Evolutionary conservation across 345 rosid genomes (phyloP).

Genomic region (Euphorbia pulcherrima): DNA sequence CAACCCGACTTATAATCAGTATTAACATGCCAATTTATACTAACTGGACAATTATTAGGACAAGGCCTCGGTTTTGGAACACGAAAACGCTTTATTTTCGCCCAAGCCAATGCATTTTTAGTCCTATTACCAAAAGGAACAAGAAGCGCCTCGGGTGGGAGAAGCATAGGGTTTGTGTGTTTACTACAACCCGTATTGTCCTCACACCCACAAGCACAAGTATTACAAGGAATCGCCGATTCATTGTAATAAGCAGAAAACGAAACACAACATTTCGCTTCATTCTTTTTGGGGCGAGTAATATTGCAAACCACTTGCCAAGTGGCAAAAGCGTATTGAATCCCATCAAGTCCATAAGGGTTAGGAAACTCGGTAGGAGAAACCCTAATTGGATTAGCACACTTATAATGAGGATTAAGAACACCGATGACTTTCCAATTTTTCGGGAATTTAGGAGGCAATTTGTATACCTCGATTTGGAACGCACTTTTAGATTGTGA

Average conservation of each 20-base stretch:
- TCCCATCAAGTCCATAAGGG: constrained; percentile 53
- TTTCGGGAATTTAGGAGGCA: constrained; percentile 69
- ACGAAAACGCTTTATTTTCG: constrained; percentile 40
- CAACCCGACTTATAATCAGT: constrained; percentile 67
- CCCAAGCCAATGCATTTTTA: constrained; percentile 70
- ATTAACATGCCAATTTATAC: constrained; percentile 83
- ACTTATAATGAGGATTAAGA: constrained; percentile 61
- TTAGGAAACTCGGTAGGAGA: constrained; percentile 75
- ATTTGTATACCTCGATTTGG: constrained; percentile 70
- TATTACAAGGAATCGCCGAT: constrained; percentile 73
- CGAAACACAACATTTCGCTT: constrained; percentile 79
- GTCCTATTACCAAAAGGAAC: constrained; percentile 76
- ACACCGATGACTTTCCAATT: constrained; percentile 66
- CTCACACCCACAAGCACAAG: constrained; percentile 88
- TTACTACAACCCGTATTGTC: constrained; percentile 40
- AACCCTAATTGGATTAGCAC: constrained; percentile 70
- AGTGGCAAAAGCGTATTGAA: constrained; percentile 48
- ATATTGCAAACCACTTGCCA: constrained; percentile 88
- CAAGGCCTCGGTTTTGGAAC: constrained; percentile 71
- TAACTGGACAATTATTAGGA: constrained; percentile 91
- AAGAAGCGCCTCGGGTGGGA: constrained; percentile 74
- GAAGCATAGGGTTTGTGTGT: constrained; percentile 46
- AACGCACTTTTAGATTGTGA: constrained; percentile 54
- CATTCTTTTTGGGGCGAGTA: constrained; percentile 51
- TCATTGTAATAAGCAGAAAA: constrained; percentile 84